A percentile compares a stretch with the other conserved stretches of the same genome.
Conservation (phyloP, 2,329 filamentous ascomycete genomes). For the Endothia cerciana region DNA sequence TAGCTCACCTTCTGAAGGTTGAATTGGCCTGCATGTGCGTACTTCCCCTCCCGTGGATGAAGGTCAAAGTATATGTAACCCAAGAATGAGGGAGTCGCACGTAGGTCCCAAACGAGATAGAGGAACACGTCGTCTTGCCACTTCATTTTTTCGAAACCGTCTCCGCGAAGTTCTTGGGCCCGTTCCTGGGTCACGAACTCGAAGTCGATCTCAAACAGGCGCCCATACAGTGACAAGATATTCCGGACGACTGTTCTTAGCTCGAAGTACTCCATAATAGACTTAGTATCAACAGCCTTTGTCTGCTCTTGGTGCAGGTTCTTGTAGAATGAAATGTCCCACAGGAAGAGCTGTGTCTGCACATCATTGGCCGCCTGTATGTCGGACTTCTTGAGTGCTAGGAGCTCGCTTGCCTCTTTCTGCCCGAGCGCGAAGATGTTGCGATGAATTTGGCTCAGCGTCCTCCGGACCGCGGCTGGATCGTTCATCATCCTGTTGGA, state of each 20-base stretch:
- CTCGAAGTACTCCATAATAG: conserved; percentile 25
- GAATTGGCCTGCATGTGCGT: conserved; percentile 25
- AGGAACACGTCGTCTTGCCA: conserved; percentile 28
- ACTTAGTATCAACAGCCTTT: neutral
- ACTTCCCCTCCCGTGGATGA: conserved; percentile 25
- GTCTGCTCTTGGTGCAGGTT: conserved; percentile 43
- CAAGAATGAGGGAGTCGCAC: conserved; percentile 12
- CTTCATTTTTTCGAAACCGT: neutral
- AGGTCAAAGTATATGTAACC: conserved; percentile 29
- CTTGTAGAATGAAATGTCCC: conserved; percentile 60
- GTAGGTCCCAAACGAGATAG: conserved; percentile 18
- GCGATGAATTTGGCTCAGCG: neutral
- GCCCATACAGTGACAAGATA: conserved; percentile 17
- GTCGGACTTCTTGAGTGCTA: conserved; percentile 52
- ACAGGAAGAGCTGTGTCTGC: conserved; percentile 55
- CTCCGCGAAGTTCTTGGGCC: neutral
- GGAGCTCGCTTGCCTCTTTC: conserved; percentile 52
- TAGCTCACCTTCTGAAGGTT: conserved; percentile 14
- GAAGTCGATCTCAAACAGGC: conserved; percentile 24
- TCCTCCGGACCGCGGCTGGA: neutral
- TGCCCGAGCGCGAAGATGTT: neutral
- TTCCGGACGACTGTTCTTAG: conserved; percentile 10
- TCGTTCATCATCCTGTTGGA: conserved; percentile 13
- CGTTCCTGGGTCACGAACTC: neutral
- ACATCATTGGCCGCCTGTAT: conserved; percentile 35